Conservation (phyloP, 768 basidiomycete species). For the Podaxis sp. region DNA sequence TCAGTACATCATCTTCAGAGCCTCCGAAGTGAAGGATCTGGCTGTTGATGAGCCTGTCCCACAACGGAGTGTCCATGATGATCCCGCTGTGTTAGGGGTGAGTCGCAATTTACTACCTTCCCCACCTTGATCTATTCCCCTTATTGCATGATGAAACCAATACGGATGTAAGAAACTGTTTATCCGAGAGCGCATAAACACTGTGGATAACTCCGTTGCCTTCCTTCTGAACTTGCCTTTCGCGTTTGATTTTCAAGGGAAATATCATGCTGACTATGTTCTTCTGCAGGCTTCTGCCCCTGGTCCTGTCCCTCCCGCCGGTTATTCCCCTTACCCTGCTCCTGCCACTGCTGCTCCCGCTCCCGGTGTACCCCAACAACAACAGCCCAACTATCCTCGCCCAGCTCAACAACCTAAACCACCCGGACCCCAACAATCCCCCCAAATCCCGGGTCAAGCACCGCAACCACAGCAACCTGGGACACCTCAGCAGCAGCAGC, state of each 20-base stretch:
- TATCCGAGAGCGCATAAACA: constrained; percentile 37
- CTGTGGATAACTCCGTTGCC: constrained; percentile 61
- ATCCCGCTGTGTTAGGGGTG: constrained; percentile 82
- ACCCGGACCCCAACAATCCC: constrained; percentile 22
- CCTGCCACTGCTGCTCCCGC: constrained; percentile 21
- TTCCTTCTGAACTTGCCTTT: constrained; percentile 47
- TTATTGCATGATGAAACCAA: constrained; percentile 25
- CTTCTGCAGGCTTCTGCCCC: constrained; percentile 48
- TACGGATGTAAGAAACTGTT: constrained; percentile 29
- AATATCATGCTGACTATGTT: constrained; percentile 2
- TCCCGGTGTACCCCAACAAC: constrained; percentile 20
- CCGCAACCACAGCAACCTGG: constrained; percentile 15
- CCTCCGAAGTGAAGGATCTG: constrained; percentile 88
- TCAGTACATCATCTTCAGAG: constrained; percentile 88
- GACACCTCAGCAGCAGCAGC: constrained; percentile 8
- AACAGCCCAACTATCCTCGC: constrained; percentile 19
- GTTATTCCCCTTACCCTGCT: constrained; percentile 16
- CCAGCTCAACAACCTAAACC: constrained; percentile 24
- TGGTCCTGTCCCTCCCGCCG: constrained; percentile 23
- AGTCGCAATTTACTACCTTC: constrained; percentile 24
- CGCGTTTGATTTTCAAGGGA: not conserved
- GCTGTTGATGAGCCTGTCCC: constrained; percentile 71
- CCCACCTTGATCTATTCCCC: constrained; percentile 9
- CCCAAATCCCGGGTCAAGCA: constrained; percentile 22
- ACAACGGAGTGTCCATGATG: constrained; percentile 70